Base-by-base conservation (phyloP, 1,139 yeast genomes). In the Diutina ranongensis region DNA sequence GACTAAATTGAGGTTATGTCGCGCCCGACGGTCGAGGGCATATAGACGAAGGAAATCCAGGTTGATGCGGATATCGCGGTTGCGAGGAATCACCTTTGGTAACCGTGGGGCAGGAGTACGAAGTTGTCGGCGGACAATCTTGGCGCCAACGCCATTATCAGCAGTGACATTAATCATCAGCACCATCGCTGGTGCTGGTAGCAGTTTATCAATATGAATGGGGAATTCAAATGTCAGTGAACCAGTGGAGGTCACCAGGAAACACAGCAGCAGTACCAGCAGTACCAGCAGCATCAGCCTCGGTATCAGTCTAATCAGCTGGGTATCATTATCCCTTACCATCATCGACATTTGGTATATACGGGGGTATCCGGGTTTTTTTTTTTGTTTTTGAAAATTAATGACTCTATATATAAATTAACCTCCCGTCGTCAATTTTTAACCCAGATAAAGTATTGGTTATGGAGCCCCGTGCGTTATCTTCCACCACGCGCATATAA, bases 1-100 rank as follows among this genome's bases (percentile, higher is more conserved):
- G 34, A 35, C 19, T 18, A 44, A 21, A 3, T 20, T 12, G 15
- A 7, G 21, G 38, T 22, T 34, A 21, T 31, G 25, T 10, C 45
- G 32, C 25, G 40, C 40, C 13, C 25, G 28, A 10, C 40, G 34
- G 41, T 44, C 45, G 13, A 44, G 13, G n/a, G 45, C 45, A 15
- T 44, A 44, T 4, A 10, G 18, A 10, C 40, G 45, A 5, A 35
- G 34, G 25, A 44, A 44, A 15, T 25, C 22, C 25, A 16, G 20
- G 34, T 35, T 35, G 40, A 44, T 38, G 4, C 42, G 31, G 4
- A 20, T 13, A 32, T 38, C 42, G n/a, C 42, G 31, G 4, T 16
- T 12, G 20, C 28, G 28, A 3, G 32, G 21, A n/a, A 16, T 25
- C 42, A 38, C 42, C 28, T 7, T 25, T 25, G 28, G 28, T 10